Percentiles rank a stretch among this genome's conserved stretches.
Conservation (phyloP, 2,329 filamentous ascomycete species). For the Ilyonectria robusta region DNA sequence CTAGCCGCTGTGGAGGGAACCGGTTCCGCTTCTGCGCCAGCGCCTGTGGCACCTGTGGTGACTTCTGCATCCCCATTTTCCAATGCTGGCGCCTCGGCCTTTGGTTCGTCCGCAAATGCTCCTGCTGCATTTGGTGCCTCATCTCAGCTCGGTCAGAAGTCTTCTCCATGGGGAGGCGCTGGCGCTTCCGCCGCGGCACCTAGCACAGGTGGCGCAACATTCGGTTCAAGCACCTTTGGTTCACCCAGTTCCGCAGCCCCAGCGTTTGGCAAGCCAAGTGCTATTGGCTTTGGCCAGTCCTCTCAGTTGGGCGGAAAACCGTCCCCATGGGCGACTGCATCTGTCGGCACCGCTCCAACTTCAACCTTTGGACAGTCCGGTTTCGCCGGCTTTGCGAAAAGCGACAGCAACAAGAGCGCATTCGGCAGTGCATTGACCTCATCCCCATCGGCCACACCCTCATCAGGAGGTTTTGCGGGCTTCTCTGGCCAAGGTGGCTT, state of each 20-base stretch:
- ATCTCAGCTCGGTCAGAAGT: constrained; percentile 64
- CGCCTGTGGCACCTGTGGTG: constrained; percentile 47
- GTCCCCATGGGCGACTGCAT: constrained; percentile 66
- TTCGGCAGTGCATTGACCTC: constrained; percentile 54
- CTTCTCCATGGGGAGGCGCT: constrained; percentile 65
- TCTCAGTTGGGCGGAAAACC: constrained; percentile 62
- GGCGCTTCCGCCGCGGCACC: constrained; percentile 49
- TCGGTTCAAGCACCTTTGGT: constrained; percentile 63
- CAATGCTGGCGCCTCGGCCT: constrained; percentile 53
- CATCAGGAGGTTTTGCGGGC: constrained; percentile 65
- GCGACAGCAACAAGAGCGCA: constrained; percentile 51
- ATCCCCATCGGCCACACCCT: constrained; percentile 50
- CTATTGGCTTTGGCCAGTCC: constrained; percentile 68
- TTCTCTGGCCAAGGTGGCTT: constrained; percentile 72
- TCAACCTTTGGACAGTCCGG: constrained; percentile 70
- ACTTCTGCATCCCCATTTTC: constrained; percentile 52
- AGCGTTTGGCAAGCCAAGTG: constrained; percentile 64
- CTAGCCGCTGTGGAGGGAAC: constrained; percentile 66
- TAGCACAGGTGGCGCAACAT: constrained; percentile 54
- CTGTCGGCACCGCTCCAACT: constrained; percentile 42
- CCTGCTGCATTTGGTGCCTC: constrained; percentile 63
- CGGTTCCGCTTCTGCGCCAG: constrained; percentile 46
- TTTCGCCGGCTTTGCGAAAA: constrained; percentile 60
- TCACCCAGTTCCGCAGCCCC: constrained; percentile 55
- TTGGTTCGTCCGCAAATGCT: constrained; percentile 57